Base-by-base conservation (phyloP, 129 eudicot species). In the Ambrosia artemisiifolia region DNA sequence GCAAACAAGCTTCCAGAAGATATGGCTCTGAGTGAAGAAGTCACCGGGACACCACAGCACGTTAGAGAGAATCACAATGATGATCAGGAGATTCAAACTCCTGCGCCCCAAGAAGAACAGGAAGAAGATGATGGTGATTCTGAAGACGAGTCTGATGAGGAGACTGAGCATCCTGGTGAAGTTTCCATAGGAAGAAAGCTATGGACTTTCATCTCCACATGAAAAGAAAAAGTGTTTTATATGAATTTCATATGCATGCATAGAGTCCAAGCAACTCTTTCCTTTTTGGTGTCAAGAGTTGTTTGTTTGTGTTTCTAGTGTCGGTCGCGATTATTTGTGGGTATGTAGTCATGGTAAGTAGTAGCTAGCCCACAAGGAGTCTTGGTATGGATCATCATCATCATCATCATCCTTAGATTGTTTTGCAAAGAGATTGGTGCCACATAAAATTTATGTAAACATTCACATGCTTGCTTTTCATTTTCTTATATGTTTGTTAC, bases 201-300 rank as follows among this genome's bases (percentile, higher is more conserved):
- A 10, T 95, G 97, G 99, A 95, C 82, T 16, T 95, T 95, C 63
- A 79, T 95, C 75, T 86, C 96, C 2, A 95, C 99, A 38, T 95
- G 78, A 84, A 17, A 67, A 19, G 73, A 53, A 38, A 32, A 66
- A 54, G 56, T 47, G 32, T 64, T 59, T 49, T 40, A 18, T 33
- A 59, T 59, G 40, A 30, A 28, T 24, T 24, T 24, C 28, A 24
- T 59, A 59, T 32, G 64, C 28, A 70, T 77, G 81, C 81, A 77
- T 77, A 70, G 81, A 78, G 82, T 71, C 77, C 67, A 78, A 43
- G 64, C 77, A 63, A 43, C 67, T 78, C 77, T 73, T 55, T 51
- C 76, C 79, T 78, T 85, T 85, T 82, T 81, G 83, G 73, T 38
- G 72, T 60, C 59, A 30, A 67, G 79, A 77, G 74, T 67, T 78